phyloP scores from a whole-genome alignment of 345 rosid genomes.

The Cardamine chenopodiifolia region DNA sequence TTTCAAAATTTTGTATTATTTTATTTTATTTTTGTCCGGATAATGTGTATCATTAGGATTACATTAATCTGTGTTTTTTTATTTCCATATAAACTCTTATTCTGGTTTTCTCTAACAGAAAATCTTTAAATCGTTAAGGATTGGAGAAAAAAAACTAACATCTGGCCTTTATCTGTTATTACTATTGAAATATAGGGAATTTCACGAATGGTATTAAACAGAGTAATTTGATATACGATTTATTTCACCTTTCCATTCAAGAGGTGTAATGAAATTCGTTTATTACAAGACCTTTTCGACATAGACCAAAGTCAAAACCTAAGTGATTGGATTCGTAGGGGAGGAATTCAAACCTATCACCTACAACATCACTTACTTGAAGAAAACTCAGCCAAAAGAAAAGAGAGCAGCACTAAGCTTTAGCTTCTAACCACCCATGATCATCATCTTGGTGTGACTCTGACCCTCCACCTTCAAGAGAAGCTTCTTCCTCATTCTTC shows the following conservation, averaged over 20 bases:
- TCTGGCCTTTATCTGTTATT: not conserved
- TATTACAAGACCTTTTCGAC: conserved; percentile 36
- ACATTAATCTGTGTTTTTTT: no score
- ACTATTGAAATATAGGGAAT: not conserved
- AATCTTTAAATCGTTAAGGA: no score
- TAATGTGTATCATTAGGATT: no score
- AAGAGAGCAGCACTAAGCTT: conserved; percentile 43
- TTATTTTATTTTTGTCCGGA: no score
- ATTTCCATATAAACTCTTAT: no score
- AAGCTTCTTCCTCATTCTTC: conserved; percentile 39
- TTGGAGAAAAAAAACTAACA: no score
- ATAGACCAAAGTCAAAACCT: conserved; percentile 25
- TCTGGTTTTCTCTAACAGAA: no score
- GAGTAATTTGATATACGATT: not conserved
- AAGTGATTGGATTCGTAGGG: conserved; percentile 13
- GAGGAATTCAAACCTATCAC: conserved; percentile 25
- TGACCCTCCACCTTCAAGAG: conserved; percentile 38
- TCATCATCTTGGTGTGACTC: conserved; percentile 39
- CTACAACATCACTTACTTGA: conserved; percentile 25
- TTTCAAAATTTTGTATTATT: no score
- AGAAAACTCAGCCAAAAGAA: conserved; percentile 25
- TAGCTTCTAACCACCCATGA: conserved; percentile 51
- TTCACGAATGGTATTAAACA: not conserved
- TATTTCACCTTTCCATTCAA: not conserved
- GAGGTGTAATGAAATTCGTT: conserved; percentile 11